Evolutionary conservation across 2,329 filamentous ascomycete species (phyloP).

Genomic region (Aotearoamyces nothofagi): DNA sequence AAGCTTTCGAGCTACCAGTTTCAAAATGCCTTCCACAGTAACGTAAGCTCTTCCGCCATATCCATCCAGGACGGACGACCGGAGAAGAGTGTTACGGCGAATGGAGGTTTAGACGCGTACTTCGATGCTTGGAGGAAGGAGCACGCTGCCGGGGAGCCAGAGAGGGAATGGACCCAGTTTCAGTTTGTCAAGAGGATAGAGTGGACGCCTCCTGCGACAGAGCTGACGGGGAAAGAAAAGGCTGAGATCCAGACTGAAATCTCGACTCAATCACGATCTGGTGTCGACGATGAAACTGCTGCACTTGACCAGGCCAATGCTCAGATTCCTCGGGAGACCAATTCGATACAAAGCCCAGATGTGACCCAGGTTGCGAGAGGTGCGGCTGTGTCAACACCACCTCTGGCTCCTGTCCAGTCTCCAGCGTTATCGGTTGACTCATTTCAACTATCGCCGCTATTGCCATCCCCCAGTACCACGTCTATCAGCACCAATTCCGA

Average conservation of each 20-base stretch:
- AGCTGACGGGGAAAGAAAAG: constrained; percentile 10
- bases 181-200: constrained; percentile 80
- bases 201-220: constrained; percentile 50
- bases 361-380: constrained; percentile 19
- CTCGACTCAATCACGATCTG: constrained; percentile 9
- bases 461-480: constrained; percentile 33
- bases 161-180: constrained; percentile 82
- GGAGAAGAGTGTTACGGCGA: constrained; percentile 29
- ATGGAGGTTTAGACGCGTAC: constrained; percentile 72
- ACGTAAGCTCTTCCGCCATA: constrained; percentile 19
- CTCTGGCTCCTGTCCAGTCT: constrained; percentile 11
- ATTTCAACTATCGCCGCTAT: constrained; percentile 28
- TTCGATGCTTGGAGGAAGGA: constrained; percentile 79
- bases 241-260: constrained; percentile 4
- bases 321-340: constrained; percentile 64
- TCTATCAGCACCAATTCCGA: constrained; percentile 34
- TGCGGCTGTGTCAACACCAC: constrained; percentile 16
- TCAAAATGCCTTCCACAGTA: constrained; percentile 61
- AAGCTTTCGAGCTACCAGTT: constrained; percentile 42
- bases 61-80: constrained; percentile 41
- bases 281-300: constrained; percentile 27
- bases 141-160: constrained; percentile 48
- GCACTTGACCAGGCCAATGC: constrained; percentile 74
- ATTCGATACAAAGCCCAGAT: constrained; percentile 27
- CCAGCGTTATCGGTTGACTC: constrained; percentile 13